A percentile compares a stretch with the other conserved stretches of the same genome.
Conservation (phyloP, 306 rosid species). For the Gillenia trifoliata region DNA sequence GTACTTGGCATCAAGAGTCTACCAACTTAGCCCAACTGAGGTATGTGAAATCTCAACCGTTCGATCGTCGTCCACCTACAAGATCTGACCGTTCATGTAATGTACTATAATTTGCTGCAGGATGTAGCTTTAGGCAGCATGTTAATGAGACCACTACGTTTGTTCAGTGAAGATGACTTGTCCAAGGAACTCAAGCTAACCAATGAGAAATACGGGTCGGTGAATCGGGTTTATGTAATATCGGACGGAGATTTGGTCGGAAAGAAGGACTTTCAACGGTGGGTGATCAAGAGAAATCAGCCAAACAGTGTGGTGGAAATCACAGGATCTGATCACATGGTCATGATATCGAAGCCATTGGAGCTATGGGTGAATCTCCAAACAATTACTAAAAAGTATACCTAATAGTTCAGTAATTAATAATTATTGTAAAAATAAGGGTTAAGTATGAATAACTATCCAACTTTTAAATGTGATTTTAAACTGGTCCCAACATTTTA, state of each 20-base stretch:
- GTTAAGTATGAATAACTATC: too few relatives aligned
- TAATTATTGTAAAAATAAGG: background rate
- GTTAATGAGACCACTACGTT: conserved; percentile 33
- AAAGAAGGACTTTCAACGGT: conserved; percentile 10
- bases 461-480: too few relatives aligned
- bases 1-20: conserved; percentile 7
- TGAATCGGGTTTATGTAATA: conserved; percentile 26
- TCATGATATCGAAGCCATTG: conserved; percentile 38
- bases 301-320: conserved; percentile 30
- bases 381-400: conserved; percentile 10
- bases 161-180: conserved; percentile 25
- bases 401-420: background rate
- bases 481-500: too few relatives aligned
- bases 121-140: conserved; percentile 23
- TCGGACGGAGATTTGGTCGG: conserved; percentile 19
- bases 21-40: conserved; percentile 26
- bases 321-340: conserved; percentile 37
- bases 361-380: conserved; percentile 23
- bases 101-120: conserved; percentile 6
- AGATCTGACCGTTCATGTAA: background rate
- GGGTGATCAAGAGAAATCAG: conserved; percentile 32
- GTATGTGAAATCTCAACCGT: conserved; percentile 3
- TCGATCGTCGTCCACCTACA: background rate
- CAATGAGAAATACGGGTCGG: conserved; percentile 23
- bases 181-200: conserved; percentile 13